A percentile compares a stretch with the other conserved stretches of the same genome.
phyloP scores from a whole-genome alignment of 179 eudicot genomes.

The Drosera spatulata region DNA sequence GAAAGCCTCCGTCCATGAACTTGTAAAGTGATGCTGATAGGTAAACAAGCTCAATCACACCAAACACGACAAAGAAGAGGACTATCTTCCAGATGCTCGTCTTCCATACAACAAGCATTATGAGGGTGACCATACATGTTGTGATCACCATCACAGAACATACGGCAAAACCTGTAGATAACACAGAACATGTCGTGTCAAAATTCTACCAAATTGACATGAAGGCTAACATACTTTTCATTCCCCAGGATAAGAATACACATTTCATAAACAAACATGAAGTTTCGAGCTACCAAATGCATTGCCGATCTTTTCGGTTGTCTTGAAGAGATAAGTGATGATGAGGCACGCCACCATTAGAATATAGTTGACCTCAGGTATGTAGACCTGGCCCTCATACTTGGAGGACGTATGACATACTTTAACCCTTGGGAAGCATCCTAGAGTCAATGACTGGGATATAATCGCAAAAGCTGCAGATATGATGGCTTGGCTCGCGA shows the following conservation, averaged over 20 bases:
- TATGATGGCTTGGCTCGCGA: slow-evolving; percentile 12
- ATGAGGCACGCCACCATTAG: slow-evolving; percentile 9
- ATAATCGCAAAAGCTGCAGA: slow-evolving; percentile 12
- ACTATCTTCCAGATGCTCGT: slow-evolving; percentile 4
- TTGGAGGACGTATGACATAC: slow-evolving; percentile 6
- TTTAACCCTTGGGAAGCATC: slow-evolving; percentile 10
- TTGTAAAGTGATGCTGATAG: slow-evolving; percentile 9
- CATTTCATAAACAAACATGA: background rate
- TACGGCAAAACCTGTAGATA: slow-evolving; percentile 5
- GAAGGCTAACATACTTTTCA: background rate
- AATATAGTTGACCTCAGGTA: slow-evolving; percentile 10
- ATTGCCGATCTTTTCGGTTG: slow-evolving; percentile 6
- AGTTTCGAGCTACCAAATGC: slow-evolving; percentile 7
- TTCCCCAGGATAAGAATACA: background rate
- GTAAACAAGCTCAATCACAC: slow-evolving; percentile 7
- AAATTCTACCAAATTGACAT: background rate
- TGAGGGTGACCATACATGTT: slow-evolving; percentile 6
- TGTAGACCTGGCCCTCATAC: background rate
- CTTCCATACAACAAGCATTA: slow-evolving; percentile 9
- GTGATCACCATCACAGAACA: slow-evolving; percentile 7
- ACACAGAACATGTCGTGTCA: background rate
- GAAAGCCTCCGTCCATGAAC: slow-evolving; percentile 9
- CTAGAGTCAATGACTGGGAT: slow-evolving; percentile 5
- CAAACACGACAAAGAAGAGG: slow-evolving; percentile 4
- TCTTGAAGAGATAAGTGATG: slow-evolving; percentile 6